Evolutionary conservation across 176 grass and related monocot species (phyloP), one percentile per base, ranked within the genome.

Genomic region (Elymus sibiricus): DNA sequence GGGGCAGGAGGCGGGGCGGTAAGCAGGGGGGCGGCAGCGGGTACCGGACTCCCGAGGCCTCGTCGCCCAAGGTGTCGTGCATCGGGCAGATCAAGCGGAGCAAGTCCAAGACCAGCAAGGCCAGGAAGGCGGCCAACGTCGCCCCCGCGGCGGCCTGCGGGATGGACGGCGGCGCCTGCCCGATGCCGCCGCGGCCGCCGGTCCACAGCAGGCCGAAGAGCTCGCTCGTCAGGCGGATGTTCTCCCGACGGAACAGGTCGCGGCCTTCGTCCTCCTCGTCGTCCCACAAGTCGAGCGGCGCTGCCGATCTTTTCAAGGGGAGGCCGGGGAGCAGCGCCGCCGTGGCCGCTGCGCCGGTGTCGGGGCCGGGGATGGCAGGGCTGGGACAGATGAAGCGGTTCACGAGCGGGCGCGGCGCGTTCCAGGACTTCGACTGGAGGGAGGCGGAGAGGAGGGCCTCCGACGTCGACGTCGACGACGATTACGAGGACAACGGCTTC

Each of bases 301-400:
- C 56, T 4, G 53, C 43, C 3, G 60, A 73, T 2, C 64, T 44
- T 2, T 76, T 32, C 56, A n/a, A 29, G 16, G 74, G 74, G 7
- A 51, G 51, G 5, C 21, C 55, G 7, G 59, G 39, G 7, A 39
- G 53, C 40, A 28, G 55, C 55, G 55, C 42, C 12, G 72, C 64
- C 2, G 34, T 64, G 70, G 65, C 84, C 34, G 40, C 29, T 7
- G 42, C 83, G 32, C 42, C 85, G 5, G 43, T 53, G 49, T 53
- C 49, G 49, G 49, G 74, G 6, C 12, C 79, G 0, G 55, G 71
- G 5, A 26, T 38, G 27, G 82, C 29, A 3, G 84, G 80, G 63
- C 19, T 99, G 19, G 97, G 94, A 2, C 87, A 99, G 73, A 93
- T 96, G 97, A 91, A 80, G 90, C 88, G 94, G 85, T 99, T 94